Percentiles rank a stretch among this genome's conserved stretches.
Conservation (phyloP, 805 yeast species). For the Candida gorgasii region DNA sequence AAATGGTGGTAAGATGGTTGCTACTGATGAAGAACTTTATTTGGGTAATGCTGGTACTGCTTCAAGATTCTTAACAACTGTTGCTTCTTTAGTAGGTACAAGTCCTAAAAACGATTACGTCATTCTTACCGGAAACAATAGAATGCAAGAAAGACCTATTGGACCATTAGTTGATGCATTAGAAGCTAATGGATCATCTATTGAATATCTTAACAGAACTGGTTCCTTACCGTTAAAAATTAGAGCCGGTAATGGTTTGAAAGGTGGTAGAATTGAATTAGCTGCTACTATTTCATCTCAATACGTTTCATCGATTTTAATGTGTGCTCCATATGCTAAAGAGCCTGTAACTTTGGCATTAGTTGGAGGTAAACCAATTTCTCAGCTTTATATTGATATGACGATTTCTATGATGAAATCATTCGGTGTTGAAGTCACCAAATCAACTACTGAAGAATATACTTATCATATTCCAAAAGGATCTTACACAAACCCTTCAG, state of each 20-base stretch:
- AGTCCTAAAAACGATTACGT: conserved; percentile 41
- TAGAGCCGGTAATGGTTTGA: conserved; percentile 65
- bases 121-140: conserved; percentile 84
- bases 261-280: conserved; percentile 90
- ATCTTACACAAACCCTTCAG: conserved; percentile 73
- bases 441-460: conserved; percentile 68
- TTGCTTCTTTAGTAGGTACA: conserved; percentile 74
- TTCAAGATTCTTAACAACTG: conserved; percentile 88
- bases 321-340: conserved; percentile 97
- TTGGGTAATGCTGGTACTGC: conserved; percentile 99
- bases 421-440: conserved; percentile 78
- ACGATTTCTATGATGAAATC: conserved; percentile 92
- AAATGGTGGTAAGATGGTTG: conserved; percentile 75
- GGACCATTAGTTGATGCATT: conserved; percentile 95
- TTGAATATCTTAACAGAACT: conserved; percentile 66
- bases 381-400: conserved; percentile 95
- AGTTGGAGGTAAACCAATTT: conserved; percentile 96
- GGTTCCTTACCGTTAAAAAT: conserved; percentile 89
- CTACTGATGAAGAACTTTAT: conserved; percentile 69
- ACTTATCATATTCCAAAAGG: conserved; percentile 92
- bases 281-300: conserved; percentile 97
- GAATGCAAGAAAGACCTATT: conserved; percentile 97
- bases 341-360: conserved; percentile 83
- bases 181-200: conserved; percentile 71
- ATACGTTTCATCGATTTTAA: conserved; percentile 90